Base-by-base conservation (phyloP, 2,329 filamentous ascomycete genomes). In the Huntiella abstrusa region DNA sequence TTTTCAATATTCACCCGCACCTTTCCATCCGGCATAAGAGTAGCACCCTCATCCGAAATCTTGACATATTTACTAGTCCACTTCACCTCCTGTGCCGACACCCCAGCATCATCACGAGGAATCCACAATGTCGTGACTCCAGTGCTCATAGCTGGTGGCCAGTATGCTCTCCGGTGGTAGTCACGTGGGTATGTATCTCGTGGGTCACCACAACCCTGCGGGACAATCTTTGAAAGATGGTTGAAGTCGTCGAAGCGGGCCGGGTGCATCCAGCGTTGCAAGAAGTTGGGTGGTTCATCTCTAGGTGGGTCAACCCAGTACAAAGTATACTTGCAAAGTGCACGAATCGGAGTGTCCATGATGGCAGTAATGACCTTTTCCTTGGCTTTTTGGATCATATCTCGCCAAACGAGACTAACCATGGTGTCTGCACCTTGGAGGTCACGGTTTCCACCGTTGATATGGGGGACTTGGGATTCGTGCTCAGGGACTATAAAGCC, bases 211-310 rank as follows among this genome's bases (percentile, higher is more conserved):
- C 53, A 43, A 33, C 53, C 51, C 7, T 33, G 34, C 1, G 54
- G 52, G 4, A 55, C 48, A 37, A 40, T 35, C 33, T 45, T 54
- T 4, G 1, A 70, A 63, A 51, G 64, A 3, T 75, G 67, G 13
- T 70, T 63, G 58, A 91, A 92, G 61, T 84, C 75, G 52, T 74
- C 68, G 59, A 85, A 83, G 47, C 76, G 68, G 63, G 88, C 82
- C 0, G 86, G 86, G 54, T 82, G 80, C 49, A 93, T 63, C 65
- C 82, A 93, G 52, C 75, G 75, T 34, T 67, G 60, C 38, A 85
- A 53, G 41, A 81, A 59, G 51, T 72, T 72, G n/a, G 64, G 64
- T 1, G 55, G 51, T 1, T 54, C 45, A 34, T 58, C 54, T 17
- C 53, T 28, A 28, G 6, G 1, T 54, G 59, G 55, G 4, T 54